Base-by-base conservation (phyloP, 108 stramenopile genomes). In the Nitzschia sp. region DNA sequence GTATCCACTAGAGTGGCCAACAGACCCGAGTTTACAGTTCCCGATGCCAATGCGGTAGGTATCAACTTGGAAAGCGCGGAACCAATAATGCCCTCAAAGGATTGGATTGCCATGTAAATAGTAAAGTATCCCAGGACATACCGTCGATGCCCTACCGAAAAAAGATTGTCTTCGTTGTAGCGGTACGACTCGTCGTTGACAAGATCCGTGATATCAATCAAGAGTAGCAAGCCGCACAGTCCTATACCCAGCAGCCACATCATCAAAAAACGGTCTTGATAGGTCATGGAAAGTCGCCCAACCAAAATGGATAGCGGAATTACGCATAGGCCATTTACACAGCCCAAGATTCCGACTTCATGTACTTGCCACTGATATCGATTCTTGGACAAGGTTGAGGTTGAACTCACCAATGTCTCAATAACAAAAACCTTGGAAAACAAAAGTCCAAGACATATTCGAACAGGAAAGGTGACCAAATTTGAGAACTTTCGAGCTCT, bases 371-470 rank as follows among this genome's bases (percentile, higher is more conserved):
- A 96, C 5, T 74, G 79, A 63, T 91, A 96, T 47, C 89, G 78
- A 76, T 92, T 86, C 72, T 92, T 93, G 33, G 92, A 85, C 18
- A 96, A 54, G 48, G 87, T 79, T 15, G 88, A 83, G 18, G 89
- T 88, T 28, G 85, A 84, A 42, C 88, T 88, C 17, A 89, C 85
- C 26, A 91, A 59, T 17, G 81, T 82, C 78, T 96, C 93, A 8
- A 90, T 82, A 13, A 88, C 82, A 70, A 96, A 93, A 46, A 88
- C 90, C 70, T 92, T 92, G 49, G 84, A 72, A 71, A 96, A 93
- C n/a, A 90, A 62, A 18, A 91, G 75, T 21, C 75, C 71, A 66
- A 92, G 71, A 66, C 87, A 91, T 2, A 91, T 53, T 25, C 76
- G 79, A 0, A 86, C 85, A 2, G 90, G 79, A 29, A 74, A 63